phyloP scores from a whole-genome alignment of 176 grass and related monocot genomes.

The Oryza glaberrima region DNA sequence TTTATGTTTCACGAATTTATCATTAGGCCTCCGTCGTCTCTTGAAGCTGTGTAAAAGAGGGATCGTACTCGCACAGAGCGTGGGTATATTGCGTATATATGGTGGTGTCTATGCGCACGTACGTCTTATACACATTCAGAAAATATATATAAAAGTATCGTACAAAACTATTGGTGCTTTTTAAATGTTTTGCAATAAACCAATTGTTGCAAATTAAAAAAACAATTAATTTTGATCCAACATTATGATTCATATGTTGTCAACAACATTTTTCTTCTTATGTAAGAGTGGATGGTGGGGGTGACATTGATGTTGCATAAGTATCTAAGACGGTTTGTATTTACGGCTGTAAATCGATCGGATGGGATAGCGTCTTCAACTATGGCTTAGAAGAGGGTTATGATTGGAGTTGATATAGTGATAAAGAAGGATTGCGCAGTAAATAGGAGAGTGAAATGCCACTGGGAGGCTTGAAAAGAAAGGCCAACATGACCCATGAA shows the following conservation, averaged over 20 bases:
- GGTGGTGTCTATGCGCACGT: background rate
- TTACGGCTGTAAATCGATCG: no score
- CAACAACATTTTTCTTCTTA: background rate
- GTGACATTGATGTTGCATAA: background rate
- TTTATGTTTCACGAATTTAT: no score
- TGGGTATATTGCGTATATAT: background rate
- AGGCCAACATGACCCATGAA: no score
- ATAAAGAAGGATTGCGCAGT: no score
- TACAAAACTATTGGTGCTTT: background rate
- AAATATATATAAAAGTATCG: background rate
- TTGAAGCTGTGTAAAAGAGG: no score
- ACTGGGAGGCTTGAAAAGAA: no score
- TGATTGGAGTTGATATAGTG: no score
- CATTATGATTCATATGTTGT: background rate
- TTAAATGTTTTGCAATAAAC: background rate
- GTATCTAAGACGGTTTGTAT: background rate
- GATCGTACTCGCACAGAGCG: fast-evolving
- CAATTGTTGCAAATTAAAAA: background rate
- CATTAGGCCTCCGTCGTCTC: no score
- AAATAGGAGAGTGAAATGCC: no score
- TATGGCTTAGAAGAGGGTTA: no score
- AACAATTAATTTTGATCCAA: background rate
- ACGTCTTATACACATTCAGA: background rate
- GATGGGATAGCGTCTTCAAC: no score
- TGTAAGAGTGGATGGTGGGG: background rate